Conservation (phyloP, 2,329 filamentous ascomycete species). For the Davidsoniella australis region DNA sequence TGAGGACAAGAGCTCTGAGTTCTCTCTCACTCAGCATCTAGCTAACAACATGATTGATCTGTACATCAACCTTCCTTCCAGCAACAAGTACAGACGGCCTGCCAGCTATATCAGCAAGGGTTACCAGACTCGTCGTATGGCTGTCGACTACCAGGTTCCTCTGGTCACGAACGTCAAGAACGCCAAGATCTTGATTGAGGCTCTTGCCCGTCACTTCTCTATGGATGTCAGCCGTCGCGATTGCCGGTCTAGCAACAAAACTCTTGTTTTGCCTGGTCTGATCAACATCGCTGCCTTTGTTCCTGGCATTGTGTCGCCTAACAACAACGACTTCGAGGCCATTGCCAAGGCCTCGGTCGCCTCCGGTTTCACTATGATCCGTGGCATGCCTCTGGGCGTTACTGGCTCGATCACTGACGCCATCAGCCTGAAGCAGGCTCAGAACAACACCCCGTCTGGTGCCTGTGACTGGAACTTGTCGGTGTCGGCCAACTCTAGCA, state of each 20-base stretch:
- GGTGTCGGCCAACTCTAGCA: slow-evolving; percentile 54
- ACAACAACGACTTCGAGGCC: slow-evolving; percentile 49
- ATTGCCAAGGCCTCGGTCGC: slow-evolving; percentile 59
- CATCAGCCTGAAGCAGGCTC: slow-evolving; percentile 51
- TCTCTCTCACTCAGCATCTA: slow-evolving; percentile 89
- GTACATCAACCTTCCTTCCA: slow-evolving; percentile 98
- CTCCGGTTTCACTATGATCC: slow-evolving; percentile 64
- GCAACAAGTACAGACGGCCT: slow-evolving; percentile 88
- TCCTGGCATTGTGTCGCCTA: slow-evolving; percentile 47
- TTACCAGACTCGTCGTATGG: slow-evolving; percentile 92
- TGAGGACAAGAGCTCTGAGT: slow-evolving; percentile 82
- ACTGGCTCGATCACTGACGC: slow-evolving; percentile 58
- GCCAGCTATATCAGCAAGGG: slow-evolving; percentile 98
- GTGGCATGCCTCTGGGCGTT: slow-evolving; percentile 59
- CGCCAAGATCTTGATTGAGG: slow-evolving; percentile 91
- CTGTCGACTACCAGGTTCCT: slow-evolving; percentile 91
- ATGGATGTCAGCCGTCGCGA: slow-evolving; percentile 71
- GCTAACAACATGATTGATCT: slow-evolving; percentile 96
- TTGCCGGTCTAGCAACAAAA: slow-evolving; percentile 78
- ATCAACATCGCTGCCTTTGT: slow-evolving; percentile 71
- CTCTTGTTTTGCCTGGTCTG: slow-evolving; percentile 54
- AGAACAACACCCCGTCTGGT: slow-evolving; percentile 50
- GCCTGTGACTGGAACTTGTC: slow-evolving; percentile 70
- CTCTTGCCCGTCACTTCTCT: slow-evolving; percentile 75
- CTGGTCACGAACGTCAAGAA: slow-evolving; percentile 99